A percentile compares a stretch with the other conserved stretches of the same genome.
phyloP scores from a whole-genome alignment of 2,329 filamentous ascomycete species.

The Alternaria alternata region DNA sequence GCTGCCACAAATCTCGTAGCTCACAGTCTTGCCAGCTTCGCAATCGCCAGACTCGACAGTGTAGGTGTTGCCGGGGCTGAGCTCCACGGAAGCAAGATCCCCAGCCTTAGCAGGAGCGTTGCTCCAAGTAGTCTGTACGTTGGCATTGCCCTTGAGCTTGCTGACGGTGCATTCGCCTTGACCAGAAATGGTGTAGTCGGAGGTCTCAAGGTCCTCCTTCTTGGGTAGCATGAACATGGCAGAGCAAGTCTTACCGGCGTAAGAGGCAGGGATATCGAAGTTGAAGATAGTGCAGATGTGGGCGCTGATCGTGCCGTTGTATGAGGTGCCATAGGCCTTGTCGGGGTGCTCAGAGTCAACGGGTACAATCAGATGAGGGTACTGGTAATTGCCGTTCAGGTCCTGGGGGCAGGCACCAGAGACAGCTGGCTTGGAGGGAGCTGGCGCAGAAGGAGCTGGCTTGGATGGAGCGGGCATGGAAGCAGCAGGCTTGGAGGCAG shows the following conservation, averaged over 20 bases:
- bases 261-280: constrained; percentile 68
- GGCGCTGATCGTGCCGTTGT: constrained; percentile 57
- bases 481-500: background rate
- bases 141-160: constrained; percentile 59
- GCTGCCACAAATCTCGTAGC: constrained; percentile 61
- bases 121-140: constrained; percentile 60
- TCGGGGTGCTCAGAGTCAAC: constrained; percentile 64
- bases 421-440: background rate
- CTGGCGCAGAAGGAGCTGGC: background rate
- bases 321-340: constrained; percentile 61
- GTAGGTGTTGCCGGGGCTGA: constrained; percentile 62
- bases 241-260: constrained; percentile 67
- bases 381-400: constrained; percentile 32
- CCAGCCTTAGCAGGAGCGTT: constrained; percentile 60
- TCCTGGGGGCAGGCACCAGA: constrained; percentile 28
- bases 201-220: constrained; percentile 65
- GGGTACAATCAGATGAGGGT: constrained; percentile 66
- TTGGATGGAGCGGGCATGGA: background rate
- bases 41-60: constrained; percentile 65
- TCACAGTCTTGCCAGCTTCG: constrained; percentile 61
- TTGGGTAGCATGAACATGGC: constrained; percentile 72
- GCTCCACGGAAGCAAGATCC: constrained; percentile 48
- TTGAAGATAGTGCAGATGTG: constrained; percentile 70
- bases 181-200: constrained; percentile 64
- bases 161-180: constrained; percentile 63